Base-by-base conservation (phyloP, 2,329 filamentous ascomycete species). In the Paraphoma chrysanthemicola region DNA sequence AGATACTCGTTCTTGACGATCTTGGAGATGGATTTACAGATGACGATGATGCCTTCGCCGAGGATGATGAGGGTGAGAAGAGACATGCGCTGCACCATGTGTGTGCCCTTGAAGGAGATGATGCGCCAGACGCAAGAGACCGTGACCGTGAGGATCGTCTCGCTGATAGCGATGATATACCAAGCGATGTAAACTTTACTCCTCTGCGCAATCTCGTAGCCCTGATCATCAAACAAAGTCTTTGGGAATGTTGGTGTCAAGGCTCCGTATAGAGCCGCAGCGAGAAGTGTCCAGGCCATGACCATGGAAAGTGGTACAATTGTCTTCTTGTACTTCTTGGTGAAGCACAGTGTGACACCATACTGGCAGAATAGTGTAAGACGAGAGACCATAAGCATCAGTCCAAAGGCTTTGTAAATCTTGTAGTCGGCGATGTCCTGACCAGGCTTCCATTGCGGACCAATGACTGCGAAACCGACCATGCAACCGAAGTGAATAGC, bases 391-490 rank as follows among this genome's bases (percentile, higher is more conserved):
- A 78, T 77, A 9, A 79, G 65, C 23, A 77, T 76, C 6, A 79
- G 53, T 5, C 77, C 70, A 10, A 79, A 65, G 3, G 72, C 64
- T 48, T 66, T 60, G 53, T 83, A 84, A 33, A 77, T 80, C 72
- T 76, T 79, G 53, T 77, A 72, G 51, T 79, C 80, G 33, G 74
- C 72, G 14, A 67, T 71, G 12, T 70, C 72, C 18, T 79, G 71
- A 6, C 70, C 77, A 1, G 80, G 18, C 36, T 73, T 70, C 67
- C 71, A 77, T 23, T 70, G 68, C 0, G 77, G 72, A 5, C 85
- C 86, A 6, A 88, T 82, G 33, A 88, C 84, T 6, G 87, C 85
- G 60, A 90, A 88, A 2, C 85, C 86, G 42, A 88, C 81, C 84
- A 90, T 87, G 41, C 86, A 83, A 28, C 83, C 86, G 5, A 90